Evolutionary conservation across 176 grass and related monocot genomes (phyloP), one percentile per base, ranked within the genome.

Genomic region (Musa schizocarpa): DNA sequence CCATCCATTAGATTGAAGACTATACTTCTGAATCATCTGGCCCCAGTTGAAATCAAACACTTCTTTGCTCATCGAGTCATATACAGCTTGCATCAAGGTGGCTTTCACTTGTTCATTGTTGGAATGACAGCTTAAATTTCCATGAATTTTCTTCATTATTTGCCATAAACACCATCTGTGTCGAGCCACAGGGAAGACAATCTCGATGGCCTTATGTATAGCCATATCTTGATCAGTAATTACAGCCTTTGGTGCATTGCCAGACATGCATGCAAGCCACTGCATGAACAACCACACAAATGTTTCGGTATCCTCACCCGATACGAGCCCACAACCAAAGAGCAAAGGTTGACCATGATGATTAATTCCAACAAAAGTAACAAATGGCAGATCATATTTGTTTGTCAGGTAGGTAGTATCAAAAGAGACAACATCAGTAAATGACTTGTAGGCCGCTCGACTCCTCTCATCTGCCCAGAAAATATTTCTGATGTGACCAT

Each of bases 1-100:
- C 78, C 78, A 80, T 80, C 49, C 20, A 72, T 80, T 80, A 63
- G 11, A 72, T 73, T 80, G 68, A 63, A 80, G 78, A 11, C 27
- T n/a, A 63, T 72, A 73, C 49, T 72, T 72, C 48, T 71, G 54
- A 17, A 80, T 54, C 68, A 80, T 80, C 29, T 72, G 59, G 50
- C 29, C 8, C 78, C 78, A 80, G 3, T 72, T 57, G 49, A 72
- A 54, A 52, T 72, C 78, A 29, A 80, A 80, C 10, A 64, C 54
- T 13, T 62, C 55, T 52, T 23, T 55, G 70, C 69, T 51, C 22
- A 72, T 25, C 13, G 74, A 76, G 20, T 76, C 57, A 64, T 63
- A 64, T 14, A 76, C 57, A 8, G 22, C 34, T 1, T 63, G 52
- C 57, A 20, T 20, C 16, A 22, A 23, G 25, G 10, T 49, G 19